Base-by-base conservation (phyloP, 495 filamentous ascomycete species). In the Annulohypoxylon moriforme region DNA sequence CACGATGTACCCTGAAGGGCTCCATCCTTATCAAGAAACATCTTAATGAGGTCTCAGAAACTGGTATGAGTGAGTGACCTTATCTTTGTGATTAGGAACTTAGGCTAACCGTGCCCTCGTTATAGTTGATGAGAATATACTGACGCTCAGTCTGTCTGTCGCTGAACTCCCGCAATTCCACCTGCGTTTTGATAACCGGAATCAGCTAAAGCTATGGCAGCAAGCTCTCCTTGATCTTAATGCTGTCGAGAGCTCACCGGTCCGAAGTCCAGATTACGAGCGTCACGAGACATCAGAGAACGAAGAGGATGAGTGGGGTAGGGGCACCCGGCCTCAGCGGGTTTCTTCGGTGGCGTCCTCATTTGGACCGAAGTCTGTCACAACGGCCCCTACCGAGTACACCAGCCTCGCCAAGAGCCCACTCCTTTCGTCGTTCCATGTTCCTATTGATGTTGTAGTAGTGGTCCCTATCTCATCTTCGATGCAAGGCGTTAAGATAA, bases 21-120 rank as follows among this genome's bases (percentile, higher is more conserved):
- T 98, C 96, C 2, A 99, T 99, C 62, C 84, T 98, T 58, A 99
- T 99, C 78, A 98, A 97, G 84, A 98, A 97, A 82, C 96, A 99
- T 78, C 85, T 99, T 42, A 96, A 96, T 76, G 91, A 93, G 68
- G 92, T 98, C 50, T 82, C 81, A 40, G 94, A 98, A 72, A 89
- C 84, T 40, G 85, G 85, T 66, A 73, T 64, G 71, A 71, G 74
- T 78, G 67, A 72, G 73, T 53, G 42, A 13, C 71, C 60, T 62
- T 50, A 46, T 70, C 67, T 72, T 50, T 33, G 25, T 50, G 61
- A 59, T 36, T 71, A 71, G 22, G 47, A 73, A 71, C 6, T n/a
- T 1, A 34, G 72, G 66, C 79, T 80, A 72, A 83, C 75, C n/a
- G 67, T 33, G 10, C 55, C n/a, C 42, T 65, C 10, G 16, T 40